These are phyloP conservation scores for Epichloe bromicola DNA, from an alignment of 2,329 filamentous ascomycete species.

Conservation along the genomic window DNA sequence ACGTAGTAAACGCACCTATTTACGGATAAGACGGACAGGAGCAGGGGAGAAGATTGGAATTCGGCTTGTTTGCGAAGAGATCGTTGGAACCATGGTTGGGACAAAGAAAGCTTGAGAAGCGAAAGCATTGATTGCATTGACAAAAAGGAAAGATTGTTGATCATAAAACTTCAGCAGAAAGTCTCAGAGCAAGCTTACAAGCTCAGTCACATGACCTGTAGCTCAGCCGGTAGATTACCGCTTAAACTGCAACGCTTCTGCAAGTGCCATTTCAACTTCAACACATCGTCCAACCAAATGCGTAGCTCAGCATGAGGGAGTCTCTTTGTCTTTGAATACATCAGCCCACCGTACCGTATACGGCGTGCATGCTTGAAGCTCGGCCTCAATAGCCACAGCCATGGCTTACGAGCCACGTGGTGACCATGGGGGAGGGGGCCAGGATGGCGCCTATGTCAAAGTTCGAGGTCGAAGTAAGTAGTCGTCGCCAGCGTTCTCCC, in stretches of 20 bases:
- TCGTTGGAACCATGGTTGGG: too few species aligned
- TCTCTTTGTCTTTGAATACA: background rate
- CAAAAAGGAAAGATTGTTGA: background rate
- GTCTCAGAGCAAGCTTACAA: too few species aligned
- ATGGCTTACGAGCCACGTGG: slow-evolving; percentile 45
- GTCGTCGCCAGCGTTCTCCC: slow-evolving; percentile 4
- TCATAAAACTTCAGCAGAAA: too few species aligned
- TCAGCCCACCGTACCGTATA: background rate
- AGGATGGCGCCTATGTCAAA: slow-evolving; percentile 33
- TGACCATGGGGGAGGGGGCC: slow-evolving; percentile 31
- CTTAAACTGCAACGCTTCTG: slow-evolving; percentile 4
- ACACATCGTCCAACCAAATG: background rate
- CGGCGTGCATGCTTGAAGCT: slow-evolving; percentile 4
- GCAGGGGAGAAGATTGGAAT: too few species aligned
- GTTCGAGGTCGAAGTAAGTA: slow-evolving; percentile 39
- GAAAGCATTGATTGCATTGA: too few species aligned
- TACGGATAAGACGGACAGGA: too few species aligned
- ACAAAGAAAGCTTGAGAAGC: too few species aligned
- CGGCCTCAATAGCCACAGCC: slow-evolving; percentile 6
- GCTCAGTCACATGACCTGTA: slow-evolving; percentile 5
- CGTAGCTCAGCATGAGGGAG: background rate
- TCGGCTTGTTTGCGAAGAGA: too few species aligned
- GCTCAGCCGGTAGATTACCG: slow-evolving; percentile 3
- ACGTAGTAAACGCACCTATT: too few species aligned
- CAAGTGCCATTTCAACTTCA: background rate